Base-by-base conservation (phyloP, 345 rosid species). In the Lepidium sativum region DNA sequence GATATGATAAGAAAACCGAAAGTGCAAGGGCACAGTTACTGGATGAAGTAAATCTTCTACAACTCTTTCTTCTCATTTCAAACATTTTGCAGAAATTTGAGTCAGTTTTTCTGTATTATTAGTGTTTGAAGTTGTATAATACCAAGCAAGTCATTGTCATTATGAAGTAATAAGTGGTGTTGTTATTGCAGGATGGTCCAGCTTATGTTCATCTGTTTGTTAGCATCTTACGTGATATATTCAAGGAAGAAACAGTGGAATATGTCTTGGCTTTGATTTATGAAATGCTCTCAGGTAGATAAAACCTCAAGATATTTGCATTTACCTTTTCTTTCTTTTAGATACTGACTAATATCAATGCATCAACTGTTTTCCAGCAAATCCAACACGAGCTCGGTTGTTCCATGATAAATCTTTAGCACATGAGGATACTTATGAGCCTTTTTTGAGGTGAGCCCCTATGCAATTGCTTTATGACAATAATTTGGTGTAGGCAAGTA, bases 231-330 rank as follows among this genome's bases (percentile, higher is more conserved):
- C 85, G 88, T 37, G 95, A 94, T 55, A 91, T 91, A 53, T 85
- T 74, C 73, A 94, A 94, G 79, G 97, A 91, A 76, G 99, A 94
- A 66, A 94, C 97, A 1, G 91, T 94, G 47, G 99, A 94, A 76
- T 91, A 94, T 94, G 95, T 94, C 65, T 80, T 94, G 76, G 95
- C 92, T 65, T 79, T 94, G 73, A 77, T 91, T 73, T 96, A 86
- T 82, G 95, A 94, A 75, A 84, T 94, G 91, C 86, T 91, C 40
- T 69, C 89, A 74, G 97, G 97, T 91, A 74, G 17, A 16, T 51
- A 5, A 60, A 65, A 12, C 13, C 10, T 67, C 35, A 40, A 42
- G 13, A 9, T 59, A 11, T 49, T 29, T 54, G 16, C 61, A 17
- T 60, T 35, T 21, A 43, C 10, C 32, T 45, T 44, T 39, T 53